Evolutionary conservation across 352 stramenopile genomes (phyloP).

Genomic region (Phytophthora foliorum): DNA sequence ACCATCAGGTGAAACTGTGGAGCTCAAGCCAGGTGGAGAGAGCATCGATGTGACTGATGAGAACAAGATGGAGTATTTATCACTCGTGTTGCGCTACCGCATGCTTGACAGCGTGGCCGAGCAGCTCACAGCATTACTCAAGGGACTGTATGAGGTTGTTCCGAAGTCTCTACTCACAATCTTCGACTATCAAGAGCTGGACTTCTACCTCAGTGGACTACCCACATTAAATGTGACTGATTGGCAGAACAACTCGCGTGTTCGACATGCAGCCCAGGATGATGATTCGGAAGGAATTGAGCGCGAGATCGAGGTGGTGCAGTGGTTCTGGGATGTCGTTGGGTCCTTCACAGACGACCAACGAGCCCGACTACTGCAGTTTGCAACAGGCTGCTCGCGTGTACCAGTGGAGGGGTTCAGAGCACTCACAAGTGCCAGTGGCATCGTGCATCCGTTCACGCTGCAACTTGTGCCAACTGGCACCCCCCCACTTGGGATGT

Average conservation of each 20-base stretch:
- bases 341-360: conserved; percentile 91
- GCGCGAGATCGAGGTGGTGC: conserved; percentile 70
- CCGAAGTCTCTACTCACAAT: conserved; percentile 89
- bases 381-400: conserved; percentile 97
- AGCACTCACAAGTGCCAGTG: conserved; percentile 81
- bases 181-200: conserved; percentile 96
- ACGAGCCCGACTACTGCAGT: conserved; percentile 97
- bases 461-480: conserved; percentile 73
- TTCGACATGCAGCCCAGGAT: conserved; percentile 56
- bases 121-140: conserved; percentile 93
- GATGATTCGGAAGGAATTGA: conserved; percentile 62
- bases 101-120: conserved; percentile 92
- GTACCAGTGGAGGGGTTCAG: conserved; percentile 91
- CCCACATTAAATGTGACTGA: conserved; percentile 89
- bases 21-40: conserved; percentile 92
- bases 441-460: conserved; percentile 85
- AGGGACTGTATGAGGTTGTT: conserved; percentile 94
- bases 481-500: conserved; percentile 63
- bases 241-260: conserved; percentile 84
- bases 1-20: conserved; percentile 73
- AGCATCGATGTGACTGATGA: conserved; percentile 94
- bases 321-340: conserved; percentile 94
- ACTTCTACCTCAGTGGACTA: conserved; percentile 93
- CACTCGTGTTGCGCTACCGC: conserved; percentile 93
- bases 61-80: conserved; percentile 97